Evolutionary conservation across 305 asterid genomes (phyloP).

Genomic region (Fraxinus latifolia): DNA sequence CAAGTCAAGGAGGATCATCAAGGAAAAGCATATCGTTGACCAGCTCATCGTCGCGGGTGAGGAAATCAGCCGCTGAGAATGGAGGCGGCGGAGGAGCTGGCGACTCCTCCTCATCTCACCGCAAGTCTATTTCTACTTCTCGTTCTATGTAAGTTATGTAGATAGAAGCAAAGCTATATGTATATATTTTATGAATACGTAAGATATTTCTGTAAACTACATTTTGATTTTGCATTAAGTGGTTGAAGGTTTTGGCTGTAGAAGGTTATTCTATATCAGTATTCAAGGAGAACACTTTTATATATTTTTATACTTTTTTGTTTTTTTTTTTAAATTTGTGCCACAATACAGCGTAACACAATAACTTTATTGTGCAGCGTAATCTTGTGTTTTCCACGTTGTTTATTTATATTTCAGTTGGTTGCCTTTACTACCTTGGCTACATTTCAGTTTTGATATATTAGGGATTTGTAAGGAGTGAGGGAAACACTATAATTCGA

Average conservation of each 20-base stretch:
- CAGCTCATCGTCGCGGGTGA: background rate
- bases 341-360: background rate
- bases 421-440: background rate
- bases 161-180: background rate
- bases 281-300: background rate
- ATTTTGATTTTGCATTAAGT: background rate
- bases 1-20: conserved; percentile 18
- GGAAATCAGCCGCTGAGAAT: background rate
- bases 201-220: background rate
- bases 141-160: background rate
- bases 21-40: conserved; percentile 8
- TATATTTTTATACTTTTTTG: background rate
- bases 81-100: conserved; percentile 4
- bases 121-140: conserved; percentile 7
- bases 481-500: background rate
- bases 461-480: background rate
- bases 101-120: background rate
- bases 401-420: background rate
- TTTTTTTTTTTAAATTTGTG: background rate
- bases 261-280: background rate
- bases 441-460: background rate
- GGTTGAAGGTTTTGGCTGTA: background rate
- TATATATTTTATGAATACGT: background rate
- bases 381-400: background rate
- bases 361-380: background rate